These are phyloP conservation scores for Talaromyces ruber DNA, from an alignment of 495 filamentous ascomycete genomes.

Conservation along the genomic window DNA sequence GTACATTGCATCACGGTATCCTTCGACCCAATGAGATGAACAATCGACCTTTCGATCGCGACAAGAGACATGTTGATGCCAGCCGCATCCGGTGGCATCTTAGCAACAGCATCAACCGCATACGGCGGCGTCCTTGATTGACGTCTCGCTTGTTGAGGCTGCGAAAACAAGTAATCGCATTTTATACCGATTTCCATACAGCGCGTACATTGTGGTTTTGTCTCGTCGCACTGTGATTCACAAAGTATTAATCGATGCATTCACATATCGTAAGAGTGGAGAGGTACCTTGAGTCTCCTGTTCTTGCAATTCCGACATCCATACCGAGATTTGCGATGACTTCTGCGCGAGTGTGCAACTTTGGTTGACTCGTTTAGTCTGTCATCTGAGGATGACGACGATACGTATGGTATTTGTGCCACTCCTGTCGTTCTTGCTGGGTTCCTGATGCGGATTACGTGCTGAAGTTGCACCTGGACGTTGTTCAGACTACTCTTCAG, in stretches of 20 bases:
- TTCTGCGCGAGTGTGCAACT: slow-evolving; percentile 17
- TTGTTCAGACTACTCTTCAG: not conserved
- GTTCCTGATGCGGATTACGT: not conserved
- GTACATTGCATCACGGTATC: not conserved
- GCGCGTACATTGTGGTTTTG: slow-evolving; percentile 32
- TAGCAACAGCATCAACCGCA: slow-evolving; percentile 8
- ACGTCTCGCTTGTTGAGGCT: not conserved
- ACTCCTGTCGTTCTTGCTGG: not conserved
- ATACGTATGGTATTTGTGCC: not conserved
- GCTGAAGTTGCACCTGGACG: not conserved
- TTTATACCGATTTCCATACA: slow-evolving; percentile 31
- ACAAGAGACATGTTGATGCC: slow-evolving; percentile 18
- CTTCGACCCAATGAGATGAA: not conserved
- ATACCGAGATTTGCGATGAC: slow-evolving; percentile 35
- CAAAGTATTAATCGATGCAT: not conserved
- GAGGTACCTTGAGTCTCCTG: slow-evolving; percentile 36
- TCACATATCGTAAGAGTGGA: not conserved
- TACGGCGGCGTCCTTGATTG: slow-evolving; percentile 6
- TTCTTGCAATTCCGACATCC: slow-evolving; percentile 42
- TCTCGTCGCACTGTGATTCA: slow-evolving; percentile 35
- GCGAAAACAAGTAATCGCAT: slow-evolving; percentile 25
- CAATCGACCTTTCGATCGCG: slow-evolving; percentile 16
- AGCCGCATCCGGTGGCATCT: slow-evolving; percentile 12
- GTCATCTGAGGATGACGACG: not conserved
- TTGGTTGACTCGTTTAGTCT: not conserved